Evolutionary conservation across 1,284 basidiomycete genomes (phyloP), one percentile per base, ranked within the genome.

Genomic region (Neolentinus lepideus): DNA sequence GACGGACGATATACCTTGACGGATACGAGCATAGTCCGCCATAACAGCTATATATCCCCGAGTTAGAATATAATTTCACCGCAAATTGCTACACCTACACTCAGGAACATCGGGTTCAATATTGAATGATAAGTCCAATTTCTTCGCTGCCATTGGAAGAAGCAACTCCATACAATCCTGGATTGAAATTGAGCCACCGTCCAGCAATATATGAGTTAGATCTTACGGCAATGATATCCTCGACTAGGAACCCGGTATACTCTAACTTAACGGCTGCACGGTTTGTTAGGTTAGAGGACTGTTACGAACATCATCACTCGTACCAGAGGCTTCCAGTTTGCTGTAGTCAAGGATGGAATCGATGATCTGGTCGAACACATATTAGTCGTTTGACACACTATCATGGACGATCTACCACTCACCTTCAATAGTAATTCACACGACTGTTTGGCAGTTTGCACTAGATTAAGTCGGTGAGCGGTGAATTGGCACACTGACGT

Each of bases 341-440:
- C 84, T 86, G 66, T 87, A 87, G 63, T 87, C 85, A 60, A 88
- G 67, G 53, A 88, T 86, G 1, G 83, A 85, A 66, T 87, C 84
- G 61, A 88, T 88, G 64, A 88, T 87, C 84, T 87, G 38, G 1
- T 21, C 8, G 25, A 50, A 31, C 4, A 8, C 24, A 50, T 29
- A 6, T 25, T 8, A 35, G 14, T 62, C 16, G 58, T 27, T 19
- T 26, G 12, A 35, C 10, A 47, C 22, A 19, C 36, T n/a, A 51
- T 21, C 2, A 24, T 54, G 38, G 16, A 31, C 12, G 16, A 43
- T 3, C 33, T 45, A 51, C 21, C 16, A 26, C 59, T 31, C 62
- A 83, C 84, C 75, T 85, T 85, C 51, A 88, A 66, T 31, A 88
- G 67, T 14, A 87, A 71, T 63, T 87, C 85, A 64, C 85, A 88